A percentile compares a stretch with the other conserved stretches of the same genome.
phyloP scores from a whole-genome alignment of 495 filamentous ascomycete genomes.

The Xylaria nigripes region DNA sequence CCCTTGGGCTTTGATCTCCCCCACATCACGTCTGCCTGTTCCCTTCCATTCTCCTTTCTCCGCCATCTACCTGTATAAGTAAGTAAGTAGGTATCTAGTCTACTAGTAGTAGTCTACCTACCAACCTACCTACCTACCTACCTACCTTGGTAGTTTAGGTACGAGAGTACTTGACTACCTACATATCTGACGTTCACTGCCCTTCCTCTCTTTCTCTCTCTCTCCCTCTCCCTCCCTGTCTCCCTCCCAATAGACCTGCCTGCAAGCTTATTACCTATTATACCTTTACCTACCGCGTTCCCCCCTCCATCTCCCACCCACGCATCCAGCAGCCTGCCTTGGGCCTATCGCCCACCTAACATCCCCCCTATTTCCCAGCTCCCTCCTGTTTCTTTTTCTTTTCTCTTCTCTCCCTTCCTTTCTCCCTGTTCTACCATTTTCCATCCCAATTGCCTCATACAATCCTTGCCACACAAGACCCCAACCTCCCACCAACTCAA shows the following conservation, averaged over 20 bases:
- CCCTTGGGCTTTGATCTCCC: constrained; percentile 1
- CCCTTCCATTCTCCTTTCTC: constrained; percentile 3
- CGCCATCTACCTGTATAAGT: too few relatives aligned
- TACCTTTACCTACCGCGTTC: constrained; percentile 22
- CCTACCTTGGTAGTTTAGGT: neutral
- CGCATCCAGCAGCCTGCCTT: constrained; percentile 23
- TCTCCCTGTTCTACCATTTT: constrained; percentile 17
- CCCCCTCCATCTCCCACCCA: constrained; percentile 16
- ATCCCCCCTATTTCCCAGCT: constrained; percentile 28
- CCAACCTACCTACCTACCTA: neutral
- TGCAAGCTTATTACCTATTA: constrained; percentile 11
- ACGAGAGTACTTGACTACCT: neutral
- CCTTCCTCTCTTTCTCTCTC: constrained; percentile 1
- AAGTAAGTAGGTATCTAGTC: too few relatives aligned
- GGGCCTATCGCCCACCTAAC: constrained; percentile 20
- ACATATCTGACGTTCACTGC: neutral
- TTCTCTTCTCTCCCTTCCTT: constrained; percentile 15
- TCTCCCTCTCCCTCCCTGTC: constrained; percentile 12
- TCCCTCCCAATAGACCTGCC: constrained; percentile 6
- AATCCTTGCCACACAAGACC: constrained; percentile 12
- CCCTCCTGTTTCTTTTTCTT: constrained; percentile 22
- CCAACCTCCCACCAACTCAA: constrained; percentile 20
- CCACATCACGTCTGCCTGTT: neutral
- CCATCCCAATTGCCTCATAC: constrained; percentile 13
- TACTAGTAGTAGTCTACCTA: too few relatives aligned